phyloP scores from a whole-genome alignment of 2,329 filamentous ascomycete species.

The Penicillium brasilianum region DNA sequence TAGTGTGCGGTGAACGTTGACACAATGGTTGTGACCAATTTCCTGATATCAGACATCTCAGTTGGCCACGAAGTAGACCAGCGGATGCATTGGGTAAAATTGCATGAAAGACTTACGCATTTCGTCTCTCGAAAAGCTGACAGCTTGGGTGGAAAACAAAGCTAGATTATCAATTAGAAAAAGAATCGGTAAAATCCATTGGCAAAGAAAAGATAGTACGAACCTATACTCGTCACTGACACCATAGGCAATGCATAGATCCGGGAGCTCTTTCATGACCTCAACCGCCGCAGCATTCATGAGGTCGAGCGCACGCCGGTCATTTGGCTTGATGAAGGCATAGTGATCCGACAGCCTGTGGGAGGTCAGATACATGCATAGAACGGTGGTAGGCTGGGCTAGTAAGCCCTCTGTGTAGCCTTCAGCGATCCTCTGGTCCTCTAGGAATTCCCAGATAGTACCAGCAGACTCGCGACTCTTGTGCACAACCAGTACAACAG shows the following conservation, averaged over 20 bases:
- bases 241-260: slow-evolving; percentile 87
- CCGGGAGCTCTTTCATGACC: slow-evolving; percentile 80
- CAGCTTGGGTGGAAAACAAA: slow-evolving; percentile 88
- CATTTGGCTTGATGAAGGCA: slow-evolving; percentile 89
- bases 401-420: background rate
- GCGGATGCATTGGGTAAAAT: background rate
- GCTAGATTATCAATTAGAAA: slow-evolving; percentile 51
- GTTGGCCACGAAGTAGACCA: background rate
- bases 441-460: background rate
- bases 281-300: slow-evolving; percentile 93
- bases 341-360: slow-evolving; percentile 83
- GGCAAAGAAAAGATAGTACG: slow-evolving; percentile 8
- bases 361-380: slow-evolving; percentile 7
- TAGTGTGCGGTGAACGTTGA: slow-evolving; percentile 95
- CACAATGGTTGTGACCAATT: slow-evolving; percentile 86
- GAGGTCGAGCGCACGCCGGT: slow-evolving; percentile 80
- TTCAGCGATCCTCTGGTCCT: background rate
- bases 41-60: slow-evolving; percentile 60
- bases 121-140: slow-evolving; percentile 81
- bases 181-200: background rate
- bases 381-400: background rate
- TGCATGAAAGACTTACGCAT: slow-evolving; percentile 60
- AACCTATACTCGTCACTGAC: slow-evolving; percentile 87
- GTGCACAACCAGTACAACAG: background rate
- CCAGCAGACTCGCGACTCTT: background rate